Evolutionary conservation across 345 rosid genomes (phyloP).

Genomic region (Cochlearia excelsa): DNA sequence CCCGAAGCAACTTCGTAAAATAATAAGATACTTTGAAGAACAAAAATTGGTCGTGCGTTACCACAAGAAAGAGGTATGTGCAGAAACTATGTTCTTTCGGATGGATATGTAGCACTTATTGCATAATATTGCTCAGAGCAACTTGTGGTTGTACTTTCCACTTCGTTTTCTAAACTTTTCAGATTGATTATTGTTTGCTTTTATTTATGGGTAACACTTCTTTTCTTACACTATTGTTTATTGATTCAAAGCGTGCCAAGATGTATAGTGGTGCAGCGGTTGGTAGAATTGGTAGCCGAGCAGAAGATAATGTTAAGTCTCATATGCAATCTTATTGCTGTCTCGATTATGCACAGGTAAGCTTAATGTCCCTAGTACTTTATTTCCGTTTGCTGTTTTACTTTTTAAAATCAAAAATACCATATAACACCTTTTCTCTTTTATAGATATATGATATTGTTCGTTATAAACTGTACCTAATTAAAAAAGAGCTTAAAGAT

Average conservation of each 20-base stretch:
- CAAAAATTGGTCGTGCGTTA: conserved; percentile 75
- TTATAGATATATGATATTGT: conserved; percentile 79
- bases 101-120: not conserved
- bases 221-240: conserved; percentile 2
- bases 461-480: conserved; percentile 66
- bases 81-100: conserved; percentile 16
- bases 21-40: conserved; percentile 67
- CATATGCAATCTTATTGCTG: conserved; percentile 91
- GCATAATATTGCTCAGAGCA: not conserved
- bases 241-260: conserved; percentile 63
- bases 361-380: conserved; percentile 8
- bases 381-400: not conserved
- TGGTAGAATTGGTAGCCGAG: conserved; percentile 64
- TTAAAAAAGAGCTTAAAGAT: conserved; percentile 77
- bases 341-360: conserved; percentile 83
- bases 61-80: conserved; percentile 74
- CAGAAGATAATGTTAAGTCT: conserved; percentile 78
- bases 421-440: conserved; percentile 6
- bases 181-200: conserved; percentile 1
- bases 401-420: too few relatives aligned
- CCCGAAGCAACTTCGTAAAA: conserved; percentile 75
- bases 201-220: not conserved
- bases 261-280: conserved; percentile 73
- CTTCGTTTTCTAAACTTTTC: conserved; percentile 4
- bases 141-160: too few relatives aligned